Evolutionary conservation across 2,329 filamentous ascomycete species (phyloP).

Genomic region (Xylaria sp.): DNA sequence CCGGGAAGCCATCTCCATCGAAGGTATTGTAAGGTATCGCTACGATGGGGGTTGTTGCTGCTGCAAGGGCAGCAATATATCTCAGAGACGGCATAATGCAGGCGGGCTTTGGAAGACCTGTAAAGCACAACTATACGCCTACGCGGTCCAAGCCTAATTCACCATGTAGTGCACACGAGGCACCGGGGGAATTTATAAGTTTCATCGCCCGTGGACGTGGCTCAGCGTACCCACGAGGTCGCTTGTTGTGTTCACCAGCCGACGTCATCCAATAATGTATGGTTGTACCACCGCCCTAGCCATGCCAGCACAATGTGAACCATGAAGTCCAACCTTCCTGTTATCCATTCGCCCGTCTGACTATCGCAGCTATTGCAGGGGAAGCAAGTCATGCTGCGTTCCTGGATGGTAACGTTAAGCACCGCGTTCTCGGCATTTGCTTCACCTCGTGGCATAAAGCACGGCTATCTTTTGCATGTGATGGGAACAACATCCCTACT

Average conservation of each 20-base stretch:
- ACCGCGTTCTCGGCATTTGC: slow-evolving; percentile 10
- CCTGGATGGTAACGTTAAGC: background rate
- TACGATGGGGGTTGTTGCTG: slow-evolving; percentile 28
- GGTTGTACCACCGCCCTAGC: slow-evolving; percentile 10
- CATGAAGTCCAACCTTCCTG: background rate
- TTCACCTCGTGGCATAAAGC: background rate
- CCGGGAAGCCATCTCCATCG: slow-evolving; percentile 60
- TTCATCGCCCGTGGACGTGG: background rate
- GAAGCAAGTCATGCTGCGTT: background rate
- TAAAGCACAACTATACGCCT: background rate
- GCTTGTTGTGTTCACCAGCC: slow-evolving; percentile 2
- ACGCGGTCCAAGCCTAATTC: background rate
- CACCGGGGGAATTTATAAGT: slow-evolving; percentile 16
- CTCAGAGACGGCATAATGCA: slow-evolving; percentile 40
- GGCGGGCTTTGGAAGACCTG: slow-evolving; percentile 1
- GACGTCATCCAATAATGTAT: slow-evolving; percentile 7
- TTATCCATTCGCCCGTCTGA: background rate
- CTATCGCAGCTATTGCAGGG: background rate
- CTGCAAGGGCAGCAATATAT: slow-evolving; percentile 34
- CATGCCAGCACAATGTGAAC: slow-evolving; percentile 3
- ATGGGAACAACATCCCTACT: slow-evolving; percentile 3
- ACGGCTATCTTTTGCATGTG: slow-evolving; percentile 28
- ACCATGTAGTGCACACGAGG: background rate
- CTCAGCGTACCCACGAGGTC: background rate
- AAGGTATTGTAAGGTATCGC: slow-evolving; percentile 60